Base-by-base conservation (phyloP, 2,329 filamentous ascomycete species). In the Diplodia seriata region DNA sequence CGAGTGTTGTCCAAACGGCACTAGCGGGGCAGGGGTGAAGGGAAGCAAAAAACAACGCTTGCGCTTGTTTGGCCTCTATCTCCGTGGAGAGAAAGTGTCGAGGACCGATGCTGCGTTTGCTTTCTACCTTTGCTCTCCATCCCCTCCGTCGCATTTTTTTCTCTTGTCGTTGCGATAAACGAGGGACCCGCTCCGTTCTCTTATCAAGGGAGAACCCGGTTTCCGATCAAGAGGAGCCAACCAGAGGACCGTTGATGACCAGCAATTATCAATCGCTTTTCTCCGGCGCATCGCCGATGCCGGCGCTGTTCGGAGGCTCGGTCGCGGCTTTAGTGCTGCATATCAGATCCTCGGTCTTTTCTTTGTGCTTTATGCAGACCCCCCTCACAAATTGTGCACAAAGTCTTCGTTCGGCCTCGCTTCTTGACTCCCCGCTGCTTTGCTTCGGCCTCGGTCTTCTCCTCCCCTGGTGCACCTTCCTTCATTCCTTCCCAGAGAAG, bases 181-280 rank as follows among this genome's bases (percentile, higher is more conserved):
- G 2, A 20, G 14, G 23, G 55, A 43, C 55, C 56, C 36, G 36
- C 56, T 47, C 12, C 4, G 4, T 14, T 38, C 15, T 18, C 26
- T 31, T 3, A 26, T 36, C 57, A 62, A 62, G 40, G 40, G 40
- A 20, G 9, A 33, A 62, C 57, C 57, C 40, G 8, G 57, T 43
- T 11, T 11, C 5, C 6, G 6, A 18, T n/a, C 11, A 6, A 11
- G 4, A 49, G 4, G 26, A 38, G 54, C 59, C 59, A 63, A 63
- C 59, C 59, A 63, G 43, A 51, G n/a, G 18, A 26, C 29, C 43
- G 59, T 26, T 63, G 59, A 62, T 62, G 57, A 62, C 57, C n/a
- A 50, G 26, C 12, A 38, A 63, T n/a, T 29, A 53, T 38, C 59
- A 43, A 59, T 14, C 38, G 40, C 26, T 18, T 38, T 38, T 53